These are phyloP conservation scores for Canavalia gladiata DNA, from an alignment of 306 rosid genomes.

Conservation along the genomic window DNA sequence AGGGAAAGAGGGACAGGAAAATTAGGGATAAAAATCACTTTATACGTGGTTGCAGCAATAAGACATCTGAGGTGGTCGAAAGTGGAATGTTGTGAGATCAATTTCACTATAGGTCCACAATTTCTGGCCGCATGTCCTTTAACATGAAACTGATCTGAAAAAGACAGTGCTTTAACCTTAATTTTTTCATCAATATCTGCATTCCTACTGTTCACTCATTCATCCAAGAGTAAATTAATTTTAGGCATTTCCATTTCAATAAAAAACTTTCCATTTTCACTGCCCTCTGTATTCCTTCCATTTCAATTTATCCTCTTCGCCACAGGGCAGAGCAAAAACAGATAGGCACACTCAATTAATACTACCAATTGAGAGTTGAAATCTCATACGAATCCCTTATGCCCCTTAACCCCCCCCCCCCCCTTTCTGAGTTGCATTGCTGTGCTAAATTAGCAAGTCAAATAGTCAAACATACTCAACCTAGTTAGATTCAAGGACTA, in stretches of 20 bases:
- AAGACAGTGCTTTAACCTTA: neutral
- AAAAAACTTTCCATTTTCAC: slow-evolving; percentile 17
- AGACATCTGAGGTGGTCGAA: neutral
- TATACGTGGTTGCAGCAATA: neutral
- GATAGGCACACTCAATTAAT: neutral
- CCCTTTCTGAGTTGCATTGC: neutral
- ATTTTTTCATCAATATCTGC: neutral
- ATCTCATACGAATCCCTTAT: neutral
- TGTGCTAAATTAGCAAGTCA: neutral
- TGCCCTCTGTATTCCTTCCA: neutral
- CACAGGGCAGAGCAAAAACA: neutral
- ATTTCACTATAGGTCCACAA: neutral
- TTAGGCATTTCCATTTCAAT: slow-evolving; percentile 4
- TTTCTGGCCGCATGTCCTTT: neutral
- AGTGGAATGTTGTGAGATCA: neutral
- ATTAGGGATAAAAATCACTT: neutral
- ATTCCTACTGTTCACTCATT: neutral
- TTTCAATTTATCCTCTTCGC: neutral
- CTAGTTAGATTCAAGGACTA: neutral
- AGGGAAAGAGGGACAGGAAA: neutral
- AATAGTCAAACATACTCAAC: neutral
- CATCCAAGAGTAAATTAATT: neutral
- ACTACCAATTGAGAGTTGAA: neutral
- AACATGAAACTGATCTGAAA: too few relatives aligned
- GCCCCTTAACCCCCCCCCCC: neutral